Evolutionary conservation across 495 filamentous ascomycete genomes (phyloP).

Genomic region (Penicillium angulare): DNA sequence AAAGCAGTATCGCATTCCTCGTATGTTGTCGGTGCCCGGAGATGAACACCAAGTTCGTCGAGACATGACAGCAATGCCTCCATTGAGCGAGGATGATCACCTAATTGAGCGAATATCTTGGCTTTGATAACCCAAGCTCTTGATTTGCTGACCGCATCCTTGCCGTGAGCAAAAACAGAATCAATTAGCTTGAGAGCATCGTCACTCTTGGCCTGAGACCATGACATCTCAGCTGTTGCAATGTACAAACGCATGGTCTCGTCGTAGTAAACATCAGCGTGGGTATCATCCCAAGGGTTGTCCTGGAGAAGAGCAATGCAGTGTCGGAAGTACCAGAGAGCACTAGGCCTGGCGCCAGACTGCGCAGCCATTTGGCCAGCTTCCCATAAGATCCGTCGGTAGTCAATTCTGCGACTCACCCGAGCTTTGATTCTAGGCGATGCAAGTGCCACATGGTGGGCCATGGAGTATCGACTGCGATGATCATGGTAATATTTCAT

Average conservation of each 20-base stretch:
- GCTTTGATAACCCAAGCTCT: constrained; percentile 76
- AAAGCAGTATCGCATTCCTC: constrained; percentile 76
- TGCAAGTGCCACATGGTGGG: constrained; percentile 72
- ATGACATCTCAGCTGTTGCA: constrained; percentile 76
- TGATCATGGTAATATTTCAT: constrained; percentile 65
- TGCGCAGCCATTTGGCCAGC: constrained; percentile 74
- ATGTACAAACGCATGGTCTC: constrained; percentile 75
- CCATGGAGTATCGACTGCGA: constrained; percentile 63
- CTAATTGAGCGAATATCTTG: constrained; percentile 68
- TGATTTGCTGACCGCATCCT: constrained; percentile 69
- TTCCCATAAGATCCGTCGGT: constrained; percentile 70
- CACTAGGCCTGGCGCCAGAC: constrained; percentile 75
- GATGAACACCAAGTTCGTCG: constrained; percentile 59
- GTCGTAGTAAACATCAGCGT: constrained; percentile 76
- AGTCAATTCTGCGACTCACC: constrained; percentile 57
- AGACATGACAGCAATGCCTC: constrained; percentile 65
- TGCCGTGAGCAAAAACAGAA: constrained; percentile 63
- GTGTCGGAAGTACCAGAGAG: constrained; percentile 71
- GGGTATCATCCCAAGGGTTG: constrained; percentile 69
- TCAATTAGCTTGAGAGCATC: constrained; percentile 64
- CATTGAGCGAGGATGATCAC: constrained; percentile 68
- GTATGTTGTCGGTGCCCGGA: constrained; percentile 64
- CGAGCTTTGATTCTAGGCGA: constrained; percentile 67
- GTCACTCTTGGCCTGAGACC: constrained; percentile 66
- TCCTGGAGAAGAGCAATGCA: constrained; percentile 76